A percentile compares a stretch with the other conserved stretches of the same genome.
Conservation (phyloP, 352 stramenopile species). For the Globisporangium emineosum region DNA sequence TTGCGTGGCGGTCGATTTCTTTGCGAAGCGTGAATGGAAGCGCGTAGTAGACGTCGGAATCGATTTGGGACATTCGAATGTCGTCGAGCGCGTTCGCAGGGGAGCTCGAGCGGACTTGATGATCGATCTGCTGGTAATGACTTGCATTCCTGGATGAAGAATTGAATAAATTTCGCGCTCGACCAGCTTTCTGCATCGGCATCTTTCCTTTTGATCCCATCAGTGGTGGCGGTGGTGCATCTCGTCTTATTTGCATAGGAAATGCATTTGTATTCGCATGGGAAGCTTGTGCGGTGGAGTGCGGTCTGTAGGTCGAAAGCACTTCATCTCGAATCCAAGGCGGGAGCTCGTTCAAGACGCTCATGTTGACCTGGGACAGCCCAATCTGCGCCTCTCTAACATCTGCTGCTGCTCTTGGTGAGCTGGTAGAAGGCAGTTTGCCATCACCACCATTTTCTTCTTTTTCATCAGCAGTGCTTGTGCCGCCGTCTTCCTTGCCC, state of each 20-base stretch:
- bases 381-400: neutral
- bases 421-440: neutral
- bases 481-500: neutral
- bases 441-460: neutral
- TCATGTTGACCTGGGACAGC: slow-evolving; percentile 67
- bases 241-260: neutral
- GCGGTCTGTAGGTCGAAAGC: slow-evolving; percentile 27
- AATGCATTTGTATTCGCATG: neutral
- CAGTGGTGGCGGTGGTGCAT: neutral
- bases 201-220: slow-evolving; percentile 26
- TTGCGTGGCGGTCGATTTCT: slow-evolving; percentile 68
- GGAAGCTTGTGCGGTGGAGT: neutral
- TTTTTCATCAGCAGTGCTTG: neutral
- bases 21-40: slow-evolving; percentile 62
- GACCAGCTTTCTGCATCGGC: slow-evolving; percentile 20
- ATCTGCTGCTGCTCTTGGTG: slow-evolving; percentile 4
- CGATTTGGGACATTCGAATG: slow-evolving; percentile 75
- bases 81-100: slow-evolving; percentile 48
- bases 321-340: slow-evolving; percentile 55
- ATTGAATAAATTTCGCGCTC: slow-evolving; percentile 33
- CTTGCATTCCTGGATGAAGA: slow-evolving; percentile 13
- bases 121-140: neutral
- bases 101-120: neutral
- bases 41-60: slow-evolving; percentile 70
- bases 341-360: slow-evolving; percentile 58